A percentile compares a stretch with the other conserved stretches of the same genome.
phyloP scores from a whole-genome alignment of 345 rosid genomes.

The Eucalyptus decipiens region DNA sequence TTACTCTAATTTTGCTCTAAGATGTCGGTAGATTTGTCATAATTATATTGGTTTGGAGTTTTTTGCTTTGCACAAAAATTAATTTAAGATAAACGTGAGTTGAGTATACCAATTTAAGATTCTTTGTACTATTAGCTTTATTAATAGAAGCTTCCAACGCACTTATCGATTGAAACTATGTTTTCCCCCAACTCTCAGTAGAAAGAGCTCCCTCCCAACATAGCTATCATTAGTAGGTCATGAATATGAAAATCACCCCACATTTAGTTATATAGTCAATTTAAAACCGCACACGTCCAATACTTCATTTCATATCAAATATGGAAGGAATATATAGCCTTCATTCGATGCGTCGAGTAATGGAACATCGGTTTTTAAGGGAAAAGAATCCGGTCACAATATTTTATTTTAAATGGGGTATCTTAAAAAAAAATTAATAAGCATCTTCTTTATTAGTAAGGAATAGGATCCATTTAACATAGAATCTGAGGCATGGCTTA shows the following conservation, averaged over 20 bases:
- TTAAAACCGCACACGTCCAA: fast-evolving
- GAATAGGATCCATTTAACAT: background rate
- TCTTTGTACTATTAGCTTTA: background rate
- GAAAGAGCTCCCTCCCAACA: background rate
- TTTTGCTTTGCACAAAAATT: background rate
- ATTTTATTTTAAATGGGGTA: background rate
- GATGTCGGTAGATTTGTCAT: background rate
- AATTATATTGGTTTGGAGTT: fast-evolving
- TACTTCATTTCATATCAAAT: background rate
- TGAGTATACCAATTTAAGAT: fast-evolving
- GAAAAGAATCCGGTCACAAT: background rate
- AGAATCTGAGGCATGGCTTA: background rate
- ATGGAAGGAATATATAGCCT: background rate
- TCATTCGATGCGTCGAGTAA: background rate
- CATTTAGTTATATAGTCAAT: background rate
- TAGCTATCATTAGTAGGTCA: background rate
- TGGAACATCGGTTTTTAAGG: background rate
- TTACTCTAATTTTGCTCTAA: background rate
- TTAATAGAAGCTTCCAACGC: fast-evolving
- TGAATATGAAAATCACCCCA: background rate
- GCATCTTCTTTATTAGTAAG: background rate
- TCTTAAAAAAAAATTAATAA: too few relatives aligned
- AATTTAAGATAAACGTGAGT: fast-evolving
- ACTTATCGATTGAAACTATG: background rate
- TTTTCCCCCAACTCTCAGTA: fast-evolving